Percentiles rank a stretch among this genome's conserved stretches.
These are phyloP conservation scores for Fusarium keratoplasticum DNA, from an alignment of 2,329 filamentous ascomycete species.

Conservation along the genomic window DNA sequence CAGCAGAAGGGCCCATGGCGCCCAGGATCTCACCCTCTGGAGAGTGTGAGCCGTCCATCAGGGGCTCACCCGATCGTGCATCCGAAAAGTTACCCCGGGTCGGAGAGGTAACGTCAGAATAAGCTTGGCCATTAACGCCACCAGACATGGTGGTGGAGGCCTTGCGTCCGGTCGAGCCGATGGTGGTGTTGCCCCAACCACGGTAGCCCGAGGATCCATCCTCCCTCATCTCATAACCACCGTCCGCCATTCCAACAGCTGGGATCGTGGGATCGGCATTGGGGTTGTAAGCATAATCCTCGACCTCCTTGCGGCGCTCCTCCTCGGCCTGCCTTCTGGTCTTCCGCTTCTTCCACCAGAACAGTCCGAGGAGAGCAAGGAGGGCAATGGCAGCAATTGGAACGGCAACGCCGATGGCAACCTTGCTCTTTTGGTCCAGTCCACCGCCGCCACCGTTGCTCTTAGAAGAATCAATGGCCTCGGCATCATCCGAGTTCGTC, in stretches of 20 bases:
- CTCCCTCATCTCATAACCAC: slow-evolving; percentile 80
- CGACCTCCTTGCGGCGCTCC: slow-evolving; percentile 91
- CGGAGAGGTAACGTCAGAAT: slow-evolving; percentile 81
- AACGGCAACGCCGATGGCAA: slow-evolving; percentile 93
- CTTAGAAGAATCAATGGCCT: slow-evolving; percentile 42
- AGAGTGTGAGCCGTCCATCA: slow-evolving; percentile 65
- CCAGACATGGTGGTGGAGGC: slow-evolving; percentile 90
- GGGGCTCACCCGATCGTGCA: slow-evolving; percentile 73
- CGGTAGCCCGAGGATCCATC: slow-evolving; percentile 84
- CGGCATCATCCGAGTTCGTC: slow-evolving; percentile 44
- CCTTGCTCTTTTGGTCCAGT: slow-evolving; percentile 75
- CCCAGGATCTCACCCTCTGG: slow-evolving; percentile 87
- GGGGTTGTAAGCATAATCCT: slow-evolving; percentile 98
- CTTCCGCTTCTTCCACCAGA: slow-evolving; percentile 91
- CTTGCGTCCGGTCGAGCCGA: slow-evolving; percentile 79
- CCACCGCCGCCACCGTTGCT: slow-evolving; percentile 48
- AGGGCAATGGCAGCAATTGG: slow-evolving; percentile 90
- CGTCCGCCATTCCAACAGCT: slow-evolving; percentile 61
- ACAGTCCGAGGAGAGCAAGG: slow-evolving; percentile 80
- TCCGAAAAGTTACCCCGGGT: slow-evolving; percentile 73
- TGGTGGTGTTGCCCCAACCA: slow-evolving; percentile 89
- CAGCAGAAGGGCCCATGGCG: slow-evolving; percentile 79
- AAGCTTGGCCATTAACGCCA: slow-evolving; percentile 71
- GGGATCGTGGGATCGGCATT: slow-evolving; percentile 89
- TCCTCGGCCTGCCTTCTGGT: slow-evolving; percentile 87